Base-by-base conservation (phyloP, 805 yeast genomes). In the Dipodascus geniculatus region DNA sequence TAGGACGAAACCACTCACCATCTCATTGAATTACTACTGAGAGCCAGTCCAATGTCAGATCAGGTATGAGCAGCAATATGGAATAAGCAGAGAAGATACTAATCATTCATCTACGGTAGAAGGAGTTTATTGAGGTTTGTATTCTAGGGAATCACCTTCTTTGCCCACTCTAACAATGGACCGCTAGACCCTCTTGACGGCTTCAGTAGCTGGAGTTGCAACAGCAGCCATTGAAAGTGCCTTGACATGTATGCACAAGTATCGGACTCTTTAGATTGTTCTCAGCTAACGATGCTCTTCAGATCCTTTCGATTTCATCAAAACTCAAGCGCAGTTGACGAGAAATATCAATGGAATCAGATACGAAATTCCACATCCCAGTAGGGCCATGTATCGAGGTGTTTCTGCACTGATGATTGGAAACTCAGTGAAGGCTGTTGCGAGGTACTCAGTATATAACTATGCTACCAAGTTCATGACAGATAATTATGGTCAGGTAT, bases 321-420 rank as follows among this genome's bases (percentile, higher is more conserved):
- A 71, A 56, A 63, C 65, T 35, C 62, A 69, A 14, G 62, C 63
- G 48, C 74, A 71, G 60, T 60, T 71, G 48, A 57, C 57, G n/a
- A 52, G 63, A 35, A 65, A 64, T 11, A 38, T 62, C 28, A 57
- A 59, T n/a, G 51, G 50, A 24, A 52, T 33, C 11, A 31, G 48
- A 53, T 60, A 56, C 55, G 55, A 53, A 52, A 51, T 60, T 19
- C 64, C 64, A 42, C 31, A 51, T 33, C 51, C 59, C 50, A 55
- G 60, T 22, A 48, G 59, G 31, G 64, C 63, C 22, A 57, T 63
- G 49, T 78, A 70, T 61, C 66, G 69, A 20, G 97, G 98, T 0
- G 79, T 87, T 60, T 78, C 85, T 51, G 87, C 95, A 0, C 67
- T 88, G 55, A 84, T 87, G 38, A 58, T 81, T 0, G 96, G 96